Evolutionary conservation across 441 rosid genomes (phyloP), one percentile per base, ranked within the genome.

Genomic region (Bocquillonia castaneifolia): DNA sequence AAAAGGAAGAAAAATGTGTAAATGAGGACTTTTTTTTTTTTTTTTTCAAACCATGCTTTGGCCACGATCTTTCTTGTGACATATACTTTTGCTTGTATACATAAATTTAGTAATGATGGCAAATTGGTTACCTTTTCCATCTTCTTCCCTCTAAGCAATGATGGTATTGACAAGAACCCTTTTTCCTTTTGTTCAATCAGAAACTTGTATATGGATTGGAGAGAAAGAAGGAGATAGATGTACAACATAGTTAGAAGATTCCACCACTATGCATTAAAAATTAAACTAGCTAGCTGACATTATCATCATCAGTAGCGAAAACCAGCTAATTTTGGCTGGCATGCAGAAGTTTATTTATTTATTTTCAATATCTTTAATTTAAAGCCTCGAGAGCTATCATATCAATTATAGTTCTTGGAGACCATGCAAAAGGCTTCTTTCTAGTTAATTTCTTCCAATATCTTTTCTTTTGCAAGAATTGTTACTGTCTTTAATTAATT

Each of bases 361-460:
- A 59, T 60, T 62, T 71, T 61, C n/a, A n/a, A 60, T 64, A 63
- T 82, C 86, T 85, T 58, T 79, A 84, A 85, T 85, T 58, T 79
- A 84, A 85, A 78, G 88, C 76, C 79, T 80, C 83, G 80, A 83
- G 40, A 75, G 25, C 40, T 4, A 36, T 36, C 40, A 42, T 78
- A 74, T 68, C 84, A 79, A 83, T 85, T 59, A 79, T 78, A 54
- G 45, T 81, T 68, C 88, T 89, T 74, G 89, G 84, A 84, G 96
- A 87, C 91, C 85, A 85, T 89, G 92, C 83, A 83, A 82, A 84
- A 83, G 83, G 48, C 74, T 70, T 58, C 63, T 61, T 72, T 67
- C 68, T 71, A 69, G 77, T 31, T 54, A 15, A 15, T 55, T 31
- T 5, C 8, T 34, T 29, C 63, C 44, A 50, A 73, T 78, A 44